Evolutionary conservation across 768 basidiomycete species (phyloP), one percentile per base, ranked within the genome.

Genomic region (Mycena vulgaris): DNA sequence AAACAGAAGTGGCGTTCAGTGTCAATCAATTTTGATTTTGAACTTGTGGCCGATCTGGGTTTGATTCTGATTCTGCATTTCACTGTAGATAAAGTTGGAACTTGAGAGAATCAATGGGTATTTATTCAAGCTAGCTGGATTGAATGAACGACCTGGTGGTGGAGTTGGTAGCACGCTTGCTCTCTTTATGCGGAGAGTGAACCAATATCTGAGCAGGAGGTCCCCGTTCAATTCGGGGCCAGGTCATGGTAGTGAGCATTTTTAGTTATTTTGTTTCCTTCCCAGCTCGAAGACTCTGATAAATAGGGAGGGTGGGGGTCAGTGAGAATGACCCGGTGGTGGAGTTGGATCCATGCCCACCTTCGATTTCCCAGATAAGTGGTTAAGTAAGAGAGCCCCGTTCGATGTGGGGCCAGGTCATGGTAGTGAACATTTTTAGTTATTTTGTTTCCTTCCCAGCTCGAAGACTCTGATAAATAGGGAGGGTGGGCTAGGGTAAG

Each of bases 381-480:
- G 9, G 2, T 17, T 40, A 7, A 37, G 37, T 27, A 42, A 27
- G 40, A 42, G 56, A 1, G 19, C 25, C 40, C 14, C 13, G 56
- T 58, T 58, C 39, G 27, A 58, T 40, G 9, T 37, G 25, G 39
- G 56, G 56, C 30, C 40, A 21, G 56, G 39, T 42, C 56, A 21
- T 58, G 10, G 33, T 13, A 6, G 33, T 6, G 33, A 13, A 13
- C 33, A 35, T 40, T 40, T 40, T 40, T 14, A 37, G 8, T 37
- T 14, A 6, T 37, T 37, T 37, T 8, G 21, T 45, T 21, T 45
- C 10, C 7, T 14, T 5, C 13, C 42, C 10, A 45, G 42, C 9
- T 21, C 5, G 9, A 5, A 45, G 17, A 10, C 19, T 19, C 21
- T 17, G 16, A 37, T 40, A 40, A 5, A 8, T 47, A 47, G 7